These are phyloP conservation scores for Fraxinus greggii DNA, from an alignment of 305 asterid species.

Conservation along the genomic window DNA sequence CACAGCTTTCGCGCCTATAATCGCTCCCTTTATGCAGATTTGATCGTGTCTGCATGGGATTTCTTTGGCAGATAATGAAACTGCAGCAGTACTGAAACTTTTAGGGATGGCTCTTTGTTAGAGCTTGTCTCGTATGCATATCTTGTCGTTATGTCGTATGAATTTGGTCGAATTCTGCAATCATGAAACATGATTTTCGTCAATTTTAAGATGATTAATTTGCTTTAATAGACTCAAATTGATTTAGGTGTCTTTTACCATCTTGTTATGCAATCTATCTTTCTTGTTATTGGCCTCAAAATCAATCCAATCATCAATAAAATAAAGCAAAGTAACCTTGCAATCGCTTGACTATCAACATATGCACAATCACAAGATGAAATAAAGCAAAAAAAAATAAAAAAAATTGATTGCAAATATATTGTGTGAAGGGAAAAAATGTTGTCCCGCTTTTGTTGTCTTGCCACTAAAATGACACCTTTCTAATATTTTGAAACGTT, in stretches of 20 bases:
- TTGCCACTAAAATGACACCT: too few relatives aligned
- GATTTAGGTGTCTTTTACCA: not conserved
- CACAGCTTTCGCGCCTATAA: slow-evolving; percentile 13
- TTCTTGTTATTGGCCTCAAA: not conserved
- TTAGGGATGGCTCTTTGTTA: not conserved
- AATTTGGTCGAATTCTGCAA: not conserved
- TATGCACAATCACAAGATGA: too few relatives aligned
- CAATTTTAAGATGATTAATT: not conserved
- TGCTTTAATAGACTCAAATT: not conserved
- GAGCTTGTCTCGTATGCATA: not conserved
- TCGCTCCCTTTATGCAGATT: not conserved
- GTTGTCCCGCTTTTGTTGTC: too few relatives aligned
- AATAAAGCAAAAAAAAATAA: too few relatives aligned
- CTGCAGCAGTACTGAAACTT: not conserved
- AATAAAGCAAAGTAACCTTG: not conserved
- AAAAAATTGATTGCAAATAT: too few relatives aligned
- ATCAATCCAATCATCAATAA: not conserved
- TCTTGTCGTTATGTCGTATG: not conserved
- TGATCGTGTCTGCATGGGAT: not conserved
- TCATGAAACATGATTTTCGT: not conserved
- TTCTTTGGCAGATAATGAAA: not conserved
- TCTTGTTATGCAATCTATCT: too few relatives aligned
- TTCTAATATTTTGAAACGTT: too few relatives aligned
- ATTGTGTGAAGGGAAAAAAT: too few relatives aligned
- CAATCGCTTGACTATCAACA: not conserved